Evolutionary conservation across 805 yeast species (phyloP), one percentile per base, ranked within the genome.

Genomic region (Zygoascus bituminiphila): DNA sequence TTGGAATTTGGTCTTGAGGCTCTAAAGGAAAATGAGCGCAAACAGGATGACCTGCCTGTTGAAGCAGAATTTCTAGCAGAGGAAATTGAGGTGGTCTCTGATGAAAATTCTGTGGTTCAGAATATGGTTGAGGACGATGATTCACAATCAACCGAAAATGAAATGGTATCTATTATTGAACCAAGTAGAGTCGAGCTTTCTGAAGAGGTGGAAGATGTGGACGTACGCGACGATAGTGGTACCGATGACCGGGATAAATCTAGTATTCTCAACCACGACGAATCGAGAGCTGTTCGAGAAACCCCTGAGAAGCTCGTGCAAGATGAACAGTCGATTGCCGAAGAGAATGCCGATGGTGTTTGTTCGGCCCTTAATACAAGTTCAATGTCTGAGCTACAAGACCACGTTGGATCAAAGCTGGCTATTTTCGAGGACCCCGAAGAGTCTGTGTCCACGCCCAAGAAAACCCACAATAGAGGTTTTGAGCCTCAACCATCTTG

Each of bases 361-460:
- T 15, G 15, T 29, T 2, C 7, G 5, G 19, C 15, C 17, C 12
- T 23, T n/a, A 17, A 29, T 21, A 19, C 37, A 4, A 24, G 26
- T 15, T 26, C 23, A 33, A 14, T 39, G 21, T 20, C 48, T n/a
- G 48, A 48, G 19, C 40, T 46, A 33, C 29, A 43, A n/a, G 47
- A 46, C 14, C 29, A 43, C 2, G 26, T 38, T 19, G 41, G 39
- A 15, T 14, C 37, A 23, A 47, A 44, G 31, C 48, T 54, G 24
- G 29, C 51, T 4, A 54, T 54, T 12, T 54, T 47, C 41, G 55
- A 52, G 35, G 57, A 54, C 35, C 49, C 52, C 1, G 44, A 22
- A 19, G 46, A 25, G 10, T 9, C 23, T 5, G 49, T 10, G 14
- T 21, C 45, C 9, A 54, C 54, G 10, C 56, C 56, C 5, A 45